These are phyloP conservation scores for Fusarium scirpi DNA, from an alignment of 2,329 filamentous ascomycete genomes.

Conservation along the genomic window DNA sequence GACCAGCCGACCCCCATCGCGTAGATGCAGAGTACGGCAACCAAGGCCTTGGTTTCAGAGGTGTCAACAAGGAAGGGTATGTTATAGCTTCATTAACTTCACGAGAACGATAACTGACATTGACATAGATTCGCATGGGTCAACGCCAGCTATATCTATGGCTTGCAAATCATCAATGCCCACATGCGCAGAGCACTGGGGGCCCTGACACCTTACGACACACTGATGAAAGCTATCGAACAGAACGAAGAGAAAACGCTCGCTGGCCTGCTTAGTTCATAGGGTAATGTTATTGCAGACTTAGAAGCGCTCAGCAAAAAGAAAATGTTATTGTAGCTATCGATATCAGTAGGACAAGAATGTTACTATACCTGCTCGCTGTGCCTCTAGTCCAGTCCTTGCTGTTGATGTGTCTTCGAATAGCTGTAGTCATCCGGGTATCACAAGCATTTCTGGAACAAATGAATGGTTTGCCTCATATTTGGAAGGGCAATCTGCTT, in stretches of 20 bases:
- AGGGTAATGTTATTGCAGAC: conserved; percentile 25
- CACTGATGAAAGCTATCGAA: conserved; percentile 77
- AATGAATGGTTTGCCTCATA: too few species aligned
- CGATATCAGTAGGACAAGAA: conserved; percentile 11
- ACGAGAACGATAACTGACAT: conserved; percentile 45
- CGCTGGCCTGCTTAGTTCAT: conserved; percentile 54
- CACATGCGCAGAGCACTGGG: conserved; percentile 92
- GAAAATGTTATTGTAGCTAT: conserved; percentile 3
- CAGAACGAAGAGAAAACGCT: conserved; percentile 66
- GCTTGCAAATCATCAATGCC: conserved; percentile 86
- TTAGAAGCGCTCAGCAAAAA: conserved; percentile 20
- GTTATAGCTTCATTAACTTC: background rate
- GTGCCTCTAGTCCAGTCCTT: background rate
- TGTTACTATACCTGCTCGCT: conserved; percentile 14
- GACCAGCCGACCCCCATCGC: conserved; percentile 88
- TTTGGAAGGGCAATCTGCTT: background rate
- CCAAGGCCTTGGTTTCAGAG: conserved; percentile 94
- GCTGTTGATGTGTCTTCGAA: background rate
- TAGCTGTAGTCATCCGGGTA: background rate
- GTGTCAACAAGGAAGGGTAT: conserved; percentile 93
- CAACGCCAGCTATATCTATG: conserved; percentile 97
- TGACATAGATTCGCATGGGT: conserved; percentile 91
- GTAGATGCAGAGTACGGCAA: conserved; percentile 99
- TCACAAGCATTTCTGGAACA: background rate
- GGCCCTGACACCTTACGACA: conserved; percentile 87